Base-by-base conservation (phyloP, 805 yeast species). In the Candida pseudoglaebosa region DNA sequence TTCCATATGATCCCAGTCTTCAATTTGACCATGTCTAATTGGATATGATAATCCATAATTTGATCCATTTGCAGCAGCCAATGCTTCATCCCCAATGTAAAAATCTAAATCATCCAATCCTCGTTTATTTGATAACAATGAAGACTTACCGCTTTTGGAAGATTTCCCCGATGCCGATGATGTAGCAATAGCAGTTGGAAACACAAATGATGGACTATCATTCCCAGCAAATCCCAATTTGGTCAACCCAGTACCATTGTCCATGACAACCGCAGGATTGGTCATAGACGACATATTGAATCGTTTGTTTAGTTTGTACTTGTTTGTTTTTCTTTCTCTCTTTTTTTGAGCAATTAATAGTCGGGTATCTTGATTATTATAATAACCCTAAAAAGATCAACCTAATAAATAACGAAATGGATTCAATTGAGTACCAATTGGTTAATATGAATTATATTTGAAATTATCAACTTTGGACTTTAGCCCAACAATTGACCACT, bases 1-100 rank as follows among this genome's bases (percentile, higher is more conserved):
- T 65, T 93, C 99, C 99, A 93, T 93, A 59, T 93, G 97, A 67
- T 93, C 99, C 99, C 99, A 93, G 62, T 93, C 88, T 63, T 93
- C 99, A 46, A 93, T 84, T 70, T 93, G 99, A 18, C 99, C 99
- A 58, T 93, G 99, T 62, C 89, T 84, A 44, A 93, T 89, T 14
- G 99, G 99, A 56, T 93, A 93, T 46, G 80, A 78, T 42, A 93
- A 70, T 20, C 90, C 83, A 64, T 93, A 93, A 20, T 87, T 71
- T 17, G 96, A 88, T 4, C 96, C 95, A 52, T 79, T 83, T n/a
- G 97, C 84, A 10, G 96, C 95, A 38, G 75, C 77, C 31, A 93
- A 56, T 1, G 99, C 99, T 61, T 91, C 98, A 54, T 93, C 93
- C 24, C 99, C 99, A 54, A 93, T 93, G 61, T 75, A 89, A 54